phyloP scores from a whole-genome alignment of 331 rosid genomes.

The Acacia concinna region DNA sequence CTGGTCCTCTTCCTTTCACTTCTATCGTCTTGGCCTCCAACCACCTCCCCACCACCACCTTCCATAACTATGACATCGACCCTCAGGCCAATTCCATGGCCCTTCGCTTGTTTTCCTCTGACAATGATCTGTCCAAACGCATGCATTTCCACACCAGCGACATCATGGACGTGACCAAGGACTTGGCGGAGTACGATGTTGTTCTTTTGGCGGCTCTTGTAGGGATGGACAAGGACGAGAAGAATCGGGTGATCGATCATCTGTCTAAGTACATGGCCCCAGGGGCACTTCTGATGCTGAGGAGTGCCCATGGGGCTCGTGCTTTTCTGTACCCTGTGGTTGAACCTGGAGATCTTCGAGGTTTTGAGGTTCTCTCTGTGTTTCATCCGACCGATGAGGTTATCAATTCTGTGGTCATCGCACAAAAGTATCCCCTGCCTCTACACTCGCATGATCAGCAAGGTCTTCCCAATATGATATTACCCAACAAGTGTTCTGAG shows the following conservation, averaged over 20 bases:
- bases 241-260: constrained; percentile 56
- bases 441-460: constrained; percentile 30
- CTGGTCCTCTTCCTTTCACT: constrained; percentile 91
- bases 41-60: constrained; percentile 57
- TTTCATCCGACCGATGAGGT: constrained; percentile 89
- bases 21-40: constrained; percentile 77
- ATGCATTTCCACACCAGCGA: constrained; percentile 71
- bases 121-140: constrained; percentile 65
- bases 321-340: constrained; percentile 89
- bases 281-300: constrained; percentile 69
- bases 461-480: background rate
- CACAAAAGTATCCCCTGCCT: constrained; percentile 53
- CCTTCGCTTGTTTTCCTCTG: constrained; percentile 42
- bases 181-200: constrained; percentile 59
- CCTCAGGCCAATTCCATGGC: constrained; percentile 70
- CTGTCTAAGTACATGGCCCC: constrained; percentile 70
- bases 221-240: constrained; percentile 72
- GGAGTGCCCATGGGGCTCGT: constrained; percentile 94
- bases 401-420: constrained; percentile 81
- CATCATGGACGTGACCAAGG: constrained; percentile 53
- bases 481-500: constrained; percentile 68
- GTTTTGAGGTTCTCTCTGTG: constrained; percentile 76
- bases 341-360: constrained; percentile 61
- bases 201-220: constrained; percentile 90
- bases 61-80: constrained; percentile 83